Conservation (phyloP, 2,329 filamentous ascomycete species). For the Trichoderma atrobrunneum region DNA sequence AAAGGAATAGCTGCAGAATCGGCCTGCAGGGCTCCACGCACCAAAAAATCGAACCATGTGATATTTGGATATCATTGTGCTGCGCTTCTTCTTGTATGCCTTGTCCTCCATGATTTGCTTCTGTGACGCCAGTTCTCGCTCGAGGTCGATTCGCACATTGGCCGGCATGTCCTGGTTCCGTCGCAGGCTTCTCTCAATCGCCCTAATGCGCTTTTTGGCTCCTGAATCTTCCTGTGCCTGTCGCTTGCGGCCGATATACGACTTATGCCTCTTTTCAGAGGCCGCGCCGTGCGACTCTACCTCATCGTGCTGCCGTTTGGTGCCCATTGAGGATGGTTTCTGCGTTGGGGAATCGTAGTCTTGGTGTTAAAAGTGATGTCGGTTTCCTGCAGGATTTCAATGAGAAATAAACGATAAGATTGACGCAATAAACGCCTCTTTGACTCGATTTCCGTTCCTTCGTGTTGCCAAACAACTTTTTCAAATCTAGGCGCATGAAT, state of each 20-base stretch:
- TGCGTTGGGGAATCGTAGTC: neutral
- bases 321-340: slow-evolving; percentile 27
- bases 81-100: slow-evolving; percentile 58
- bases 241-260: slow-evolving; percentile 35
- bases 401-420: neutral
- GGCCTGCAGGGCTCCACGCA: slow-evolving; percentile 33
- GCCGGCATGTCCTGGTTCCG: slow-evolving; percentile 63
- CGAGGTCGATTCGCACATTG: slow-evolving; percentile 64
- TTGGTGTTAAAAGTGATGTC: neutral
- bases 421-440: neutral
- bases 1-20: neutral
- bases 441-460: neutral
- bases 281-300: slow-evolving; percentile 24
- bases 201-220: slow-evolving; percentile 69
- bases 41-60: slow-evolving; percentile 86
- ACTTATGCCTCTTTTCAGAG: slow-evolving; percentile 35
- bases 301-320: slow-evolving; percentile 33
- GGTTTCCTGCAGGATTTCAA: neutral
- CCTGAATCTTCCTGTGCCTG: slow-evolving; percentile 50
- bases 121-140: slow-evolving; percentile 68
- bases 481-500: neutral
- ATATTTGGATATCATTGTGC: slow-evolving; percentile 72
- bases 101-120: slow-evolving; percentile 61
- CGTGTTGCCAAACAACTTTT: neutral
- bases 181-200: slow-evolving; percentile 64